Base-by-base conservation (phyloP, 2,329 filamentous ascomycete genomes). In the Coleophoma cylindrospora region DNA sequence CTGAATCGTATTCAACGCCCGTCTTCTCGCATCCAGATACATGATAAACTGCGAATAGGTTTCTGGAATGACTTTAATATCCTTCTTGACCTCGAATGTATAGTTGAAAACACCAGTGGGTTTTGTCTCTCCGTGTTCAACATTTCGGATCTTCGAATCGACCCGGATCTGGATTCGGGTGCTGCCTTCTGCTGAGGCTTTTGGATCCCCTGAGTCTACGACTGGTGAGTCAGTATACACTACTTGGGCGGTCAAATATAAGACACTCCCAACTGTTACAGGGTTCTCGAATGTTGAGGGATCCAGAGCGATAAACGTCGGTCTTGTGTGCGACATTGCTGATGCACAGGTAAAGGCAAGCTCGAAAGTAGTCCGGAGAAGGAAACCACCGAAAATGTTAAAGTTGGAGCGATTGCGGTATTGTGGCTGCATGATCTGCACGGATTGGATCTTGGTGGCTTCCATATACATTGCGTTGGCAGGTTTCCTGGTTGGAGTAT, bases 371-470 rank as follows among this genome's bases (percentile, higher is more conserved):
- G 84, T 79, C 62, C 86, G 86, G 1, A 89, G 74, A 2, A 88
- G 73, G 61, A 84, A 87, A 12, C 85, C 85, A 49, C 85, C 85
- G 59, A 88, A 89, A 50, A 89, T 87, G 84, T 87, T 87, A 68
- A 86, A 86, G 56, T 84, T 82, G 65, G 87, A 83, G 3, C 82
- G 68, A 65, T 86, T 86, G 44, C 83, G 77, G 64, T 83, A 79
- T 65, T 87, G 83, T 0, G 85, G 85, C 57, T 87, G 84, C 84
- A 88, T 88, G 54, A 89, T 86, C 58, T 78, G 80, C 4, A 84
- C 82, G n/a, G 81, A 83, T 60, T 79, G 77, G 43, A 88, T 74
- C 9, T 73, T 70, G 0, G 84, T 86, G 33, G 73, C 71, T 46
- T 78, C 74, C 84, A 88, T 88, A 60, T 75, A 78, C 36, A 77